A percentile compares a stretch with the other conserved stretches of the same genome.
Conservation (phyloP, 2,329 filamentous ascomycete species). For the Penicillium italicum region DNA sequence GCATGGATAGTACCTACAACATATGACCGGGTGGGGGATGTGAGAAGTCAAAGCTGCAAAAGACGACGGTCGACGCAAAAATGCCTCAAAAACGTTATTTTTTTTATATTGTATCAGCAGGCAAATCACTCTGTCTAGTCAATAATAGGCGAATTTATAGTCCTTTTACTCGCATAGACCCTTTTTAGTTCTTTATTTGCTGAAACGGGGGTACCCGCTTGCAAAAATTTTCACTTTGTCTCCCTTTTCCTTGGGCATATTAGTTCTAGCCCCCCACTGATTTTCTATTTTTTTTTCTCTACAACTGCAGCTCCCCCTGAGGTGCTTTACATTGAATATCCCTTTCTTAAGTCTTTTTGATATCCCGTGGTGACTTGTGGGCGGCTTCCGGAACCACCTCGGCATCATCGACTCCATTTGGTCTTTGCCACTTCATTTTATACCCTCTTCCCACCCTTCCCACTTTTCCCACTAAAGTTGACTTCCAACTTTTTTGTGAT, state of each 20-base stretch:
- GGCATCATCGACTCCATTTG: neutral
- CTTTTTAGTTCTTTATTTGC: neutral
- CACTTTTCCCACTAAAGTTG: neutral
- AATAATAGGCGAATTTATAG: neutral
- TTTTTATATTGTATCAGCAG: neutral
- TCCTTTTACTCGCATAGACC: neutral
- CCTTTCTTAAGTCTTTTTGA: neutral
- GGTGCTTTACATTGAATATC: neutral
- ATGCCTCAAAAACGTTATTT: neutral
- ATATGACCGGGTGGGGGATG: neutral
- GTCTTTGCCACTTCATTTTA: slow-evolving; percentile 1
- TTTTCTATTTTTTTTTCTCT: neutral
- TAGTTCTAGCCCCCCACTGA: neutral
- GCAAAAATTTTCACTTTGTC: neutral
- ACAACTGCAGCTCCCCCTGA: neutral
- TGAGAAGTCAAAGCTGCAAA: neutral
- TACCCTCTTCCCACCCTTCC: neutral
- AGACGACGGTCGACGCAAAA: neutral
- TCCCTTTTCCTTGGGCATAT: neutral
- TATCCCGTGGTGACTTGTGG: neutral
- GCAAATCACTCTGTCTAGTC: neutral
- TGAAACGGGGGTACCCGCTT: slow-evolving; percentile 1
- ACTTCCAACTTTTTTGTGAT: neutral
- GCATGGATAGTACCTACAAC: neutral
- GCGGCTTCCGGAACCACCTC: slow-evolving; percentile 1